Conservation (phyloP, 2,329 filamentous ascomycete species). For the Aspergillus sp. region DNA sequence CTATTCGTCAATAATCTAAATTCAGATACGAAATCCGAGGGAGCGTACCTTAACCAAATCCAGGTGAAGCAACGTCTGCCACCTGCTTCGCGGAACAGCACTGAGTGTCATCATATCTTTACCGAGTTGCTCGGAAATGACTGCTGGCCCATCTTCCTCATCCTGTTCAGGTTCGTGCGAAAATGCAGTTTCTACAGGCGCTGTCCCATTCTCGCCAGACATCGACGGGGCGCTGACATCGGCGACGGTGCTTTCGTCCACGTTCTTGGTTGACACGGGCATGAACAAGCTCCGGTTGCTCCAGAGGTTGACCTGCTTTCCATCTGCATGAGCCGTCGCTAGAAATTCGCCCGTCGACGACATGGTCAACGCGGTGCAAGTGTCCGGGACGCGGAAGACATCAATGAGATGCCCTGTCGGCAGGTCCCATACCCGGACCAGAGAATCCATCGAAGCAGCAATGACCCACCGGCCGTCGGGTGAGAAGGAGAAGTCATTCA, state of each 20-base stretch:
- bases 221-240: constrained; percentile 60
- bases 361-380: constrained; percentile 78
- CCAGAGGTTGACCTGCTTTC: constrained; percentile 88
- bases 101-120: constrained; percentile 78
- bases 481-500: constrained; percentile 82
- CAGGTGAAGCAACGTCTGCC: constrained; percentile 89
- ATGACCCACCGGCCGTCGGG: constrained; percentile 90
- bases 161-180: constrained; percentile 43
- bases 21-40: constrained; percentile 1
- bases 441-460: constrained; percentile 69
- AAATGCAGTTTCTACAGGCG: constrained; percentile 67
- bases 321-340: constrained; percentile 74
- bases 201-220: constrained; percentile 72
- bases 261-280: constrained; percentile 75
- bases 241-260: constrained; percentile 65
- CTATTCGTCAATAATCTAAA: constrained; percentile 8
- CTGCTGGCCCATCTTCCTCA: constrained; percentile 44
- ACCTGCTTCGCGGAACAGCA: constrained; percentile 78
- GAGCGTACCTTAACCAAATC: constrained; percentile 61
- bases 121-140: constrained; percentile 65
- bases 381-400: constrained; percentile 67
- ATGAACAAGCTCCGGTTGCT: constrained; percentile 88
- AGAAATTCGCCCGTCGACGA: constrained; percentile 86
- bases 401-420: constrained; percentile 94
- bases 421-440: constrained; percentile 85